A percentile compares a stretch with the other conserved stretches of the same genome.
Evolutionary conservation across 129 eudicot species (phyloP).

Genomic region (Chrysanthemum makinoi): DNA sequence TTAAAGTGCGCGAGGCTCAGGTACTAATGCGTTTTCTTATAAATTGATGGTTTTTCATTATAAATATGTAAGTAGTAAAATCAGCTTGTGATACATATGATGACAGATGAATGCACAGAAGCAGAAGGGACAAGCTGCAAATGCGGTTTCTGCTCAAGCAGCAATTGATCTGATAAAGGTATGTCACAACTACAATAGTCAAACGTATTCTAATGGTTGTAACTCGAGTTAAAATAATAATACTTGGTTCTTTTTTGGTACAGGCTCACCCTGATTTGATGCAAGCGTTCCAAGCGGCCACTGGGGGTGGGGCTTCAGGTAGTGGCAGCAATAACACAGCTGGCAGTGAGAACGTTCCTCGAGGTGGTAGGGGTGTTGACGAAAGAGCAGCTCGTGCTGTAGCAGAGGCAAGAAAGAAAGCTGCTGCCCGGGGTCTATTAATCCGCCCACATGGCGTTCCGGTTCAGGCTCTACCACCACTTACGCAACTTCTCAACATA

Average conservation of each 20-base stretch:
- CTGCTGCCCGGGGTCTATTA: conserved; percentile 77
- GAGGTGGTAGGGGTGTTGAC: conserved; percentile 82
- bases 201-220: neutral
- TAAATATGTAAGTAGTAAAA: neutral
- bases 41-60: neutral
- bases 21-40: conserved; percentile 24
- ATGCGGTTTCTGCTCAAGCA: conserved; percentile 81
- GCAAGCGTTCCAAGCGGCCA: conserved; percentile 78
- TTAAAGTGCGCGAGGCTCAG: conserved; percentile 86
- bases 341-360: conserved; percentile 49
- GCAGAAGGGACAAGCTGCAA: conserved; percentile 78
- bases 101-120: conserved; percentile 77
- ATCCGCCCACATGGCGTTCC: conserved; percentile 73
- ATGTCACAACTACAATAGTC: neutral
- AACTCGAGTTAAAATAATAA: too few species aligned
- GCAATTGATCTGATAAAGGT: conserved; percentile 90
- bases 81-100: neutral
- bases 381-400: conserved; percentile 88
- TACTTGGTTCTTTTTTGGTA: neutral
- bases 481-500: conserved; percentile 62
- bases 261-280: conserved; percentile 78
- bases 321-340: conserved; percentile 26
- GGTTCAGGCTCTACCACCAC: conserved; percentile 61
- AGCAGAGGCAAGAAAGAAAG: conserved; percentile 77
- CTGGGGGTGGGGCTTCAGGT: conserved; percentile 52